Evolutionary conservation across 345 rosid genomes (phyloP).

Genomic region (Euphorbia peplus): DNA sequence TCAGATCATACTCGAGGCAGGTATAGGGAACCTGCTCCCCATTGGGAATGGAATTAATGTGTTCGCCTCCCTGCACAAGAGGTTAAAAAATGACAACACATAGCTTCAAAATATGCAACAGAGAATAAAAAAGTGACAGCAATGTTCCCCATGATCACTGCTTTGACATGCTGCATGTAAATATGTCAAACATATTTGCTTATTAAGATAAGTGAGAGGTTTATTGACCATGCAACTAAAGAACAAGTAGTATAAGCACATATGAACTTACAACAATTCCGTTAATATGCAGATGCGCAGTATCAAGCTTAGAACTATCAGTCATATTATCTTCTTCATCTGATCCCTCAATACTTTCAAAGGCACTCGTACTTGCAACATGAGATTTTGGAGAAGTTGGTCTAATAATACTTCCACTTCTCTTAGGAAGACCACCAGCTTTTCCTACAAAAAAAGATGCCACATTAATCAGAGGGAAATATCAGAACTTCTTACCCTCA

Average conservation of each 20-base stretch:
- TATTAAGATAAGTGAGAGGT: not conserved
- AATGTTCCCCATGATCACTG: not conserved
- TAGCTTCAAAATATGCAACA: conserved; percentile 10
- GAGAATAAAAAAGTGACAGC: not conserved
- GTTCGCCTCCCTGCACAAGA: conserved; percentile 39
- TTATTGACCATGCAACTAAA: not conserved
- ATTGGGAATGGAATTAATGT: no score
- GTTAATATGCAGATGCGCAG: no score
- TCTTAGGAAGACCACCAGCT: no score
- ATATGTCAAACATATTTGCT: not conserved
- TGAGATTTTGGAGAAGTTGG: no score
- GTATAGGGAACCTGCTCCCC: no score
- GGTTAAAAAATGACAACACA: conserved; percentile 4
- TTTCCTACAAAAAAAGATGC: conserved; percentile 60
- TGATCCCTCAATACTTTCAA: no score
- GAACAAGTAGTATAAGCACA: no score
- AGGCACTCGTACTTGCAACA: no score
- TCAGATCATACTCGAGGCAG: conserved; percentile 38
- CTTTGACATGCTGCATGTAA: not conserved
- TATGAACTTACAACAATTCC: no score
- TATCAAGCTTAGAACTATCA: no score
- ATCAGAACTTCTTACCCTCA: not conserved
- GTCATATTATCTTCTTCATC: no score
- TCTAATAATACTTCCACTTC: no score
- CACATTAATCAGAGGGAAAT: conserved; percentile 14